Conservation (phyloP, 345 rosid genomes). For the Eutrema yunnanense region DNA sequence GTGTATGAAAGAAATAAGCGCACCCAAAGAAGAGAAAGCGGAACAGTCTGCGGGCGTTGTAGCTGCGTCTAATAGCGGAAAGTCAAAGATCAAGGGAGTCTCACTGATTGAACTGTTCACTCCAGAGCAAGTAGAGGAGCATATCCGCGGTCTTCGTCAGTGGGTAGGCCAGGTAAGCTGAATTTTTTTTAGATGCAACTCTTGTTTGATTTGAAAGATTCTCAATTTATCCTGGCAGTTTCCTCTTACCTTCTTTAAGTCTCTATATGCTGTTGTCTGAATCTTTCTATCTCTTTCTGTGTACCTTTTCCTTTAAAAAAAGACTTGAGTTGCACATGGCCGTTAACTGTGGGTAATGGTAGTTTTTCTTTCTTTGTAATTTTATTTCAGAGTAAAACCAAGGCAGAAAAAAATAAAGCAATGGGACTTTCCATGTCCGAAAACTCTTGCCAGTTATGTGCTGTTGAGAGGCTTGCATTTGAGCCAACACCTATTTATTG, state of each 20-base stretch:
- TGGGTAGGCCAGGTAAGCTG: conserved; percentile 96
- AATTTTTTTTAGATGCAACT: neutral
- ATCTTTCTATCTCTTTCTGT: conserved; percentile 1
- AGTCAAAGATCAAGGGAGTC: conserved; percentile 93
- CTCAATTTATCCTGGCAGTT: neutral
- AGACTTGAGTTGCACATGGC: neutral
- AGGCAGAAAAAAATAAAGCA: conserved; percentile 95
- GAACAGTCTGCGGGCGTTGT: conserved; percentile 39
- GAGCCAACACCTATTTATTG: conserved; percentile 98
- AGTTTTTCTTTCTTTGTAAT: conserved; percentile 14
- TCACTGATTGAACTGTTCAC: conserved; percentile 92
- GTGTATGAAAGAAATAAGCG: conserved; percentile 41
- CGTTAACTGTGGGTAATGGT: neutral
- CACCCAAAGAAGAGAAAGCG: conserved; percentile 52
- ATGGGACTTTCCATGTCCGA: conserved; percentile 97
- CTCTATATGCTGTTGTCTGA: neutral
- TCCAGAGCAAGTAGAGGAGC: conserved; percentile 94
- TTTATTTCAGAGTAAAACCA: conserved; percentile 74
- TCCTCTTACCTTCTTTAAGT: neutral
- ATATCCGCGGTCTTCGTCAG: conserved; percentile 85
- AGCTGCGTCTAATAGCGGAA: conserved; percentile 57
- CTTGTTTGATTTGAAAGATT: conserved; percentile 15
- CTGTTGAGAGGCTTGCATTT: conserved; percentile 97
- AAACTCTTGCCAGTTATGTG: conserved; percentile 97
- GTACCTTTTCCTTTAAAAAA: neutral